phyloP scores from a whole-genome alignment of 257 asterid genomes.

The Jacaranda copaia region DNA sequence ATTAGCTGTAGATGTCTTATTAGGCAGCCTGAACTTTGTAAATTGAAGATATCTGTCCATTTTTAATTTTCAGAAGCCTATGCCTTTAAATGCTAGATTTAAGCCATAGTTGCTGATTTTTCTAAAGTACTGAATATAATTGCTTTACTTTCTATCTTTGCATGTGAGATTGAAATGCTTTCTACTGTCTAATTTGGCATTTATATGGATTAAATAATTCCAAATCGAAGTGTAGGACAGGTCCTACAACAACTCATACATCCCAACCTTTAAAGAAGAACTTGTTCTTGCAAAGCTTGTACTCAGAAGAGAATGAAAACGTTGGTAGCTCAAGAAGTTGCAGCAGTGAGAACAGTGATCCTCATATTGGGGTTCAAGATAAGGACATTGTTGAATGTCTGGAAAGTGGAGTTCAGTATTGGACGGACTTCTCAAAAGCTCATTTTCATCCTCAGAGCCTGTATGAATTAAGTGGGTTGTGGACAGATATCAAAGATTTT shows the following conservation, averaged over 20 bases:
- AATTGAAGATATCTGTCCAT: background rate
- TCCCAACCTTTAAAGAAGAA: constrained; percentile 79
- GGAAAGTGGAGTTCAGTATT: constrained; percentile 78
- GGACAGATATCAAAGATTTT: constrained; percentile 66
- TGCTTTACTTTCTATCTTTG: background rate
- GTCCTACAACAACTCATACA: constrained; percentile 64
- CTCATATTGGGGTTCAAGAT: constrained; percentile 66
- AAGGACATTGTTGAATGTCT: constrained; percentile 75
- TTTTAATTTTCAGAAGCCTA: background rate
- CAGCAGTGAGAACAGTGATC: constrained; percentile 41
- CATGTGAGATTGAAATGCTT: constrained; percentile 12
- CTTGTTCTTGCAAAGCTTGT: constrained; percentile 84
- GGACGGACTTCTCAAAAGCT: constrained; percentile 98
- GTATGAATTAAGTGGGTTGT: constrained; percentile 77
- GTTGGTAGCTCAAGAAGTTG: constrained; percentile 36
- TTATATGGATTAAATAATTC: constrained; percentile 45
- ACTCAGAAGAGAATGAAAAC: constrained; percentile 55
- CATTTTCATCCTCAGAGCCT: constrained; percentile 92
- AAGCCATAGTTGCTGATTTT: constrained; percentile 20
- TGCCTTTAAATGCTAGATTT: constrained; percentile 10
- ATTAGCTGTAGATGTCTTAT: background rate
- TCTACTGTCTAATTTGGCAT: constrained; percentile 23
- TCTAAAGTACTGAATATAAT: constrained; percentile 2
- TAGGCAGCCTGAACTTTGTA: background rate
- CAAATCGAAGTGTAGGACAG: constrained; percentile 73